Evolutionary conservation across 176 grass and related monocot species (phyloP).

Genomic region (Avena eriantha): DNA sequence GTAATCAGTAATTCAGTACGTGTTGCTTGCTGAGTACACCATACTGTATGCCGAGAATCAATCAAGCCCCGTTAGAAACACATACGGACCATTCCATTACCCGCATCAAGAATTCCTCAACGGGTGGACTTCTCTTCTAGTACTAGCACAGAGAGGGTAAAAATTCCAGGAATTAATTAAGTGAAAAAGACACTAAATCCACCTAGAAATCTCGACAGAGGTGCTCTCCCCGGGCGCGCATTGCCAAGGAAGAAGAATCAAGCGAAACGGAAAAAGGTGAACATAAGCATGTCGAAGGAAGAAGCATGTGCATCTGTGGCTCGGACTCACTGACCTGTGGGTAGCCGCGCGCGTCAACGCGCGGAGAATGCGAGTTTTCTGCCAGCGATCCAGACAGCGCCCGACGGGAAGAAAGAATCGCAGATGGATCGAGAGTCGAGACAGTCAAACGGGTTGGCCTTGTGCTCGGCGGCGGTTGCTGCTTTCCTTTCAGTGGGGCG

Average conservation of each 20-base stretch:
- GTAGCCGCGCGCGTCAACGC: neutral
- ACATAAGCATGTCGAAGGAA: neutral
- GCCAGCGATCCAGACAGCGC: constrained; percentile 12
- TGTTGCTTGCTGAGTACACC: neutral
- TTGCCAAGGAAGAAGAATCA: constrained; percentile 10
- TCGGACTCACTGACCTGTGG: constrained; percentile 13
- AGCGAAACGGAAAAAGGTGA: neutral
- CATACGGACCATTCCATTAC: neutral
- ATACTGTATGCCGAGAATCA: neutral
- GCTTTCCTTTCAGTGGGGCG: neutral
- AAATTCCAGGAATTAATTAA: neutral
- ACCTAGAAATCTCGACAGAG: neutral
- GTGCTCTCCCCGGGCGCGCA: neutral
- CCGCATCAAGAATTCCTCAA: neutral
- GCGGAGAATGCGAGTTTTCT: neutral
- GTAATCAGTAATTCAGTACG: neutral
- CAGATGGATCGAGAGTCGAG: neutral
- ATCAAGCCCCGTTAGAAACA: neutral
- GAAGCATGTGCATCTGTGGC: neutral
- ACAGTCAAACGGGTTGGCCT: neutral
- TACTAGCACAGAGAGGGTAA: neutral
- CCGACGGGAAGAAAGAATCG: neutral
- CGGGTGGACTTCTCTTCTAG: neutral
- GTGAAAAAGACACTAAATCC: neutral
- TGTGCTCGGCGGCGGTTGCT: constrained; percentile 7